phyloP scores from a whole-genome alignment of 768 basidiomycete species.

The Boletus bicolor region DNA sequence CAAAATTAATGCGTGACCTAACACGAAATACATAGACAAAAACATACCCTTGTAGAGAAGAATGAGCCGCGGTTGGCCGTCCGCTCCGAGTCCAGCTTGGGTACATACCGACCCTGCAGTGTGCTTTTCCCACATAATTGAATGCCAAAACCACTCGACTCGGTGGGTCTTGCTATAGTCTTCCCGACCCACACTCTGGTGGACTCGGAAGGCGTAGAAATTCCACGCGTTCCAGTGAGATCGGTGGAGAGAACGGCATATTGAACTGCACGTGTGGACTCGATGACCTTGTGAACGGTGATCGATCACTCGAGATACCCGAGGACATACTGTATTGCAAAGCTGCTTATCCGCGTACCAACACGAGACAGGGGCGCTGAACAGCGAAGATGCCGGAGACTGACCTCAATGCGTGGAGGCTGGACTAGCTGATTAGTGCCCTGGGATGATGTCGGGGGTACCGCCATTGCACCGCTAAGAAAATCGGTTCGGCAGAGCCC shows the following conservation, averaged over 20 bases:
- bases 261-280: not conserved
- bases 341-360: not conserved
- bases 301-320: not conserved
- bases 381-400: not conserved
- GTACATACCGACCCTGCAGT: not conserved
- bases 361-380: not conserved
- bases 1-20: not conserved
- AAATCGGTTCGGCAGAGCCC: not conserved
- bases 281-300: not conserved
- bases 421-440: not conserved
- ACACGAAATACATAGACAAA: not conserved
- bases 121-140: not conserved
- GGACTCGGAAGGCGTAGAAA: not conserved
- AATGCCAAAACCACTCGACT: not conserved
- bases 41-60: not conserved
- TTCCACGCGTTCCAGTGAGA: not conserved
- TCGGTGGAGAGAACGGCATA: not conserved
- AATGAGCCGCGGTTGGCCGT: not conserved
- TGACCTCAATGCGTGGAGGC: not conserved
- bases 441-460: not conserved
- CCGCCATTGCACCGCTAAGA: not conserved
- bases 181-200: not conserved
- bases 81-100: not conserved
- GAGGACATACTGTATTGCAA: not conserved
- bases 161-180: slow-evolving; percentile 1